Evolutionary conservation across 768 basidiomycete genomes (phyloP), one percentile per base, ranked within the genome.

Genomic region (Phanerodontia chrysosporium): DNA sequence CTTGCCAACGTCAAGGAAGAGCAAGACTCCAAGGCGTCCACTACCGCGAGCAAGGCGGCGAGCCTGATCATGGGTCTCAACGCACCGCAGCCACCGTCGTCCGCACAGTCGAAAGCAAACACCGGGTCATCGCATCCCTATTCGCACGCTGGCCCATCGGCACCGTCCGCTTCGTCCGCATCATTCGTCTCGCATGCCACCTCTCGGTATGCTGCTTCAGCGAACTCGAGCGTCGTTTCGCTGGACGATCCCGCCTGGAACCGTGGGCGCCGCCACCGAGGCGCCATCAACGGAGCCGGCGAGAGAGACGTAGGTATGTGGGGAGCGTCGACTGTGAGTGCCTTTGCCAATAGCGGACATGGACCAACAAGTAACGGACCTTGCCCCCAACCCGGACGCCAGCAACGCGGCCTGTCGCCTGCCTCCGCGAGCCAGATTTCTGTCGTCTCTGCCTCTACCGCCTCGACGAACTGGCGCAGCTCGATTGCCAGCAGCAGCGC

Each of bases 21-120:
- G 9, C 48, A 49, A 30, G 62, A 69, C 22, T 14, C 24, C 51
- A 62, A 75, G 51, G 83, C 80, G 76, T 84, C 85, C 22, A 80
- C 83, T 9, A 92, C 89, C 6, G 92, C 86, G 29, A 87, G 82
- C 68, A 92, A 92, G 66, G 87, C 95, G 54, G 81, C 85, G 13
- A 86, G 74, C 65, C 74, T 91, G 66, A 84, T 90, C 67, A 90
- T 86, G 87, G 82, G 85, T 22, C 72, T 87, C 45, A 81, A 81
- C 61, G 78, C 83, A 12, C 76, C 80, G 7, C 45, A n/a, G n/a
- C n/a, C n/a, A n/a, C n/a, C 44, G 21, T 22, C 44, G n/a, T 35
- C 52, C n/a, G 18, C 49, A 27, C 28, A 55, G 18, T 30, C 48
- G 18, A 25, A 51, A 12, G 52, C 57, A 49, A n/a, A 51, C 30